Conservation (phyloP, 2,329 filamentous ascomycete genomes). For the Epichloe brachyelytri region DNA sequence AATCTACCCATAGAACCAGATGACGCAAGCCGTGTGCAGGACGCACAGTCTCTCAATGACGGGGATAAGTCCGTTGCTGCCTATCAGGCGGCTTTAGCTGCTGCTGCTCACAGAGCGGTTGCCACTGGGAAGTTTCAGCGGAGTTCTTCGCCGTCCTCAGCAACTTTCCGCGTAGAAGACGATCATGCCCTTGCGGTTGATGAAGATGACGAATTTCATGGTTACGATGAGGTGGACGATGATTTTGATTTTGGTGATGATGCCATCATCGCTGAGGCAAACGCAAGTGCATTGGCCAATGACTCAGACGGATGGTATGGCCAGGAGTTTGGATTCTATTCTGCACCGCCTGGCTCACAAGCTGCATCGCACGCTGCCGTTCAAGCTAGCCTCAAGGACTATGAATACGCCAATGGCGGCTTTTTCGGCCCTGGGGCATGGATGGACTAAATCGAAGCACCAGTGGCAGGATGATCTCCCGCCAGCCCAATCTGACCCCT, state of each 20-base stretch:
- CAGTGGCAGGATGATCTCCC: constrained; percentile 61
- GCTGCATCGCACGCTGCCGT: constrained; percentile 32
- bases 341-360: constrained; percentile 35
- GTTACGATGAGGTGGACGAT: constrained; percentile 47
- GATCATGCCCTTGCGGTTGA: constrained; percentile 2
- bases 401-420: constrained; percentile 64
- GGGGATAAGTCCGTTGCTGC: constrained; percentile 33
- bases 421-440: constrained; percentile 69
- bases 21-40: not conserved
- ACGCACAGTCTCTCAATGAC: constrained; percentile 4
- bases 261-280: constrained; percentile 85
- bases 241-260: constrained; percentile 69
- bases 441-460: constrained; percentile 47
- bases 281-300: constrained; percentile 82
- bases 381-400: constrained; percentile 20
- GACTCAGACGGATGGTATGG: constrained; percentile 93
- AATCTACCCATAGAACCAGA: not conserved
- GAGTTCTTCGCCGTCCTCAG: constrained; percentile 29
- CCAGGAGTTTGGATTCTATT: constrained; percentile 93
- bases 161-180: constrained; percentile 4
- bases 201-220: constrained; percentile 23
- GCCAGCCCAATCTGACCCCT: constrained; percentile 85
- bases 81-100: constrained; percentile 75
- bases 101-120: constrained; percentile 65
- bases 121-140: constrained; percentile 64